Base-by-base conservation (phyloP, 805 yeast species). In the Torulaspora microellipsoides region DNA sequence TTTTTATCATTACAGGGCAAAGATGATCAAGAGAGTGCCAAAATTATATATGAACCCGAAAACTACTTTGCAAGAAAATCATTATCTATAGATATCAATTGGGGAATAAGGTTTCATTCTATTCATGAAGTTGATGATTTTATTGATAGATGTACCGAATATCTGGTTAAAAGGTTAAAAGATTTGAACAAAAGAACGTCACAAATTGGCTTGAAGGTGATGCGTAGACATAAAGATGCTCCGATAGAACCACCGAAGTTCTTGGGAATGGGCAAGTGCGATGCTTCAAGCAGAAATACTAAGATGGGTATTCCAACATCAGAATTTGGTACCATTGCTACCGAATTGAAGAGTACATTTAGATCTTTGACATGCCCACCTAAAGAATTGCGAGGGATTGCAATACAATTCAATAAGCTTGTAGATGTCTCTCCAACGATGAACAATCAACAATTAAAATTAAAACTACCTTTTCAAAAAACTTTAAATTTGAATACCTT, bases 211-310 rank as follows among this genome's bases (percentile, higher is more conserved):
- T 64, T 90, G 32, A 84, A 82, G 52, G 52, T 90, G 4, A 81
- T 89, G 42, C 70, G 71, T 43, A 67, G 95, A 36, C 77, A 84
- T 2, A 66, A 69, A 1, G 73, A 70, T 44, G 95, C 95, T 0
- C 90, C 95, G 0, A 60, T 82, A 2, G 78, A 78, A 14, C 86
- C 97, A 0, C 75, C 84, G 1, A 93, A 91, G 57, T 82, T 69
- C 61, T 50, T 93, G 56, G 99, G 99, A 0, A 78, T 84, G 79
- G 98, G 99, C 0, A 60, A 60, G 11, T 87, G 96, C 62, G 87
- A 81, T 39, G 68, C 81, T 28, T 65, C 73, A 10, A 77, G 81
- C 34, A 80, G 79, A 51, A 69, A 82, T 9, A 67, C 83, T 2
- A 69, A 69, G 28, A 56, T 91, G 11, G 88, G 89, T 0, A 59